phyloP scores from a whole-genome alignment of 2,329 filamentous ascomycete species.

The Botrytis deweyae region DNA sequence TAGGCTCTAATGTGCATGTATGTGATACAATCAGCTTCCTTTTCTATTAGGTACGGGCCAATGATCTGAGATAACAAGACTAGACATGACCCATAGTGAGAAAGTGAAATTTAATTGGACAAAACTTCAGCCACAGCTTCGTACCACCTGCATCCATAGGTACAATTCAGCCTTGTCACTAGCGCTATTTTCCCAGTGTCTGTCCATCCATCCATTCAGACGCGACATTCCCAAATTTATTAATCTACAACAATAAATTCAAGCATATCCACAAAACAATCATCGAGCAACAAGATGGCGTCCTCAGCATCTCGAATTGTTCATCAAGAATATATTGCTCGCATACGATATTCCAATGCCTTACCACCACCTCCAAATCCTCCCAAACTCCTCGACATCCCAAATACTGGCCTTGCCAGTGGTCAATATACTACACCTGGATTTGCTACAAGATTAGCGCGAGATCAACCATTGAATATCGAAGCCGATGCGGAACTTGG shows the following conservation, averaged over 20 bases:
- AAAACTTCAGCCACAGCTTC: not conserved
- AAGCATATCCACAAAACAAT: not conserved
- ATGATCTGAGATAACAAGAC: not conserved
- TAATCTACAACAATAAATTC: not conserved
- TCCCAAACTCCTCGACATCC: conserved; percentile 95
- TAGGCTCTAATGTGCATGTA: not conserved
- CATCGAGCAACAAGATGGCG: conserved; percentile 29
- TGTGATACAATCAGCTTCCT: not conserved
- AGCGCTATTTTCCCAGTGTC: conserved; percentile 9
- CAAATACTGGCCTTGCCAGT: conserved; percentile 83
- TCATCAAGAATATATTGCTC: conserved; percentile 96
- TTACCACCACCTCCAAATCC: conserved; percentile 91
- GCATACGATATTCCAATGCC: conserved; percentile 92
- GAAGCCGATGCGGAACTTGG: conserved; percentile 97
- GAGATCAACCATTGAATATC: conserved; percentile 92
- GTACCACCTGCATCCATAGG: too few relatives aligned
- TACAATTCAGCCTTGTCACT: conserved; percentile 23
- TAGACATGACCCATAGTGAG: not conserved
- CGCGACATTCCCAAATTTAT: conserved; percentile 20
- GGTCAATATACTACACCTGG: conserved; percentile 87
- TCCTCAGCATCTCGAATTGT: conserved; percentile 46
- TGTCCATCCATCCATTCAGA: conserved; percentile 14
- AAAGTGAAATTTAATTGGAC: not conserved
- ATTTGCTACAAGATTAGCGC: conserved; percentile 83
- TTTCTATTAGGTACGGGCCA: not conserved